phyloP scores from a whole-genome alignment of 2,329 filamentous ascomycete genomes.

The Esteya vermicola region DNA sequence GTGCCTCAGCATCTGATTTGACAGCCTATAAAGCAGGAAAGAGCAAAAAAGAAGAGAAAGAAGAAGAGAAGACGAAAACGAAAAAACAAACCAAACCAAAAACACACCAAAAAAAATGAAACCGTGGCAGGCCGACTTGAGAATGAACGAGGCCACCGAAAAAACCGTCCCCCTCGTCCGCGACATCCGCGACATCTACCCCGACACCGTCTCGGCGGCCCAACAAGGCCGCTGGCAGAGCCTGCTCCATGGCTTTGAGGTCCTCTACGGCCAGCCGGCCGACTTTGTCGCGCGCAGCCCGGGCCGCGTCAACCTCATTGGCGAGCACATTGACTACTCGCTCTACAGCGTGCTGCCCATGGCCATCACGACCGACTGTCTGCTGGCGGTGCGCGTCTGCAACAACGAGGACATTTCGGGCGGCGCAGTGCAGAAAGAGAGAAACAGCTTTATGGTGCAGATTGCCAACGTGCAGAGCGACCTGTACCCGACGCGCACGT shows the following conservation, averaged over 20 bases:
- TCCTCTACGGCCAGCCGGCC: slow-evolving; percentile 53
- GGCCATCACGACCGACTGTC: slow-evolving; percentile 81
- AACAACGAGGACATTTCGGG: slow-evolving; percentile 35
- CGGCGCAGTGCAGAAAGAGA: slow-evolving; percentile 28
- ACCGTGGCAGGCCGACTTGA: no score
- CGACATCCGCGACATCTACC: slow-evolving; percentile 72
- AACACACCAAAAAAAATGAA: no score
- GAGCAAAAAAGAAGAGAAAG: no score
- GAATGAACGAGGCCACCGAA: no score
- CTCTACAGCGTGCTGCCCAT: slow-evolving; percentile 93
- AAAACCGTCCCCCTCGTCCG: slow-evolving; percentile 57
- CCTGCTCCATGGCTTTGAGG: slow-evolving; percentile 57
- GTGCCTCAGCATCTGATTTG: no score
- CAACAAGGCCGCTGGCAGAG: slow-evolving; percentile 64
- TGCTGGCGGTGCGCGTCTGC: slow-evolving; percentile 68
- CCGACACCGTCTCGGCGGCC: slow-evolving; percentile 49
- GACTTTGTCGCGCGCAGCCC: slow-evolving; percentile 82
- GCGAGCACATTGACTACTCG: slow-evolving; percentile 98
- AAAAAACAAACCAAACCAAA: no score
- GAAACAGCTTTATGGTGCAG: slow-evolving; percentile 52
- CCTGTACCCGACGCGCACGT: slow-evolving; percentile 64
- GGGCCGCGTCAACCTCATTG: slow-evolving; percentile 93
- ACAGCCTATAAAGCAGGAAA: no score
- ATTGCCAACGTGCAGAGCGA: slow-evolving; percentile 65
- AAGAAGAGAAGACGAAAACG: no score